Evolutionary conservation across 352 stramenopile species (phyloP), one percentile per base, ranked within the genome.

Genomic region (Elongisporangium undulatum): DNA sequence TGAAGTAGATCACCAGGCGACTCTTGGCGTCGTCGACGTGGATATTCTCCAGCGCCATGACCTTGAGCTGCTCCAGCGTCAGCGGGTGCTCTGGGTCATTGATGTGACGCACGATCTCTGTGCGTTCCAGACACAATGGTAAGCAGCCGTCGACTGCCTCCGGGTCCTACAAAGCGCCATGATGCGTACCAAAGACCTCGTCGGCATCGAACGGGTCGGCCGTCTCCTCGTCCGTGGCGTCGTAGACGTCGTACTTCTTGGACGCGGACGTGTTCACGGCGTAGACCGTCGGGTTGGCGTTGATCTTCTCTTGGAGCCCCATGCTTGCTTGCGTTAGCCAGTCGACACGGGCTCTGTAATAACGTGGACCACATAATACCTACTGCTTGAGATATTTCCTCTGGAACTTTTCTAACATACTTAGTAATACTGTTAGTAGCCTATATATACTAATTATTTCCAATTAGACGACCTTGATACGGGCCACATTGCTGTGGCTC

Each of bases 71-170:
- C 74, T 98, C 92, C 29, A 98, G 77, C 26, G 92, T 97, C 41
- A 98, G 74, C 23, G 92, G 90, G 65, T 98, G 92, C 74, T 98
- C 92, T 17, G 92, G 92, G 67, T 98, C 92, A 64, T 98, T 97
- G 63, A 98, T 82, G 62, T 96, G 81, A 45, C 88, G 82, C 54
- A 94, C 71, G 17, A 87, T 89, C 74, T 94, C 85, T 94, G 62
- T 5, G 34, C 4, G 6, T n/a, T 12, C 9, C 17, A 53, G 23
- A 12, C 49, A 34, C 17, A 53, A 15, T 50, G 51, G 60, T 34
- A 49, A 22, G 58, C 7, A 55, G 21, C 3, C 39, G 34, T 20
- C 26, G 41, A n/a, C 16, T 55, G 16, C 49, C 48, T n/a, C n/a
- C 4, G 56, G 13, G 26, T 8, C 29, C 26, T 39, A 8, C 39